Percentiles rank a stretch among this genome's conserved stretches.
phyloP scores from a whole-genome alignment of 495 filamentous ascomycete species.

The Penicillium salamii region DNA sequence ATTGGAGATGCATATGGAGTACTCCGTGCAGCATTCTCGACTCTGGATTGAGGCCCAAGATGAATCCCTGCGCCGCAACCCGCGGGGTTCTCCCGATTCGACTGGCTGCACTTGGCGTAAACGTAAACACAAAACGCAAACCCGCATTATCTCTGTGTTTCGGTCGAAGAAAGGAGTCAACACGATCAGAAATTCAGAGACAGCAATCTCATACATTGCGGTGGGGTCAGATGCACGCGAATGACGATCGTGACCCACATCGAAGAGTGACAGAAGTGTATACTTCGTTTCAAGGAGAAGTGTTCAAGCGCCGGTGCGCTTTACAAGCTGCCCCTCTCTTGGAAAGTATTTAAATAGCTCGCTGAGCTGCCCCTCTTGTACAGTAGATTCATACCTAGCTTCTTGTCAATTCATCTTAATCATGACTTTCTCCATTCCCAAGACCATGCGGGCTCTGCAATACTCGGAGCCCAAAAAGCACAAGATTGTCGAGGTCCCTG shows the following conservation, averaged over 20 bases:
- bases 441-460: constrained; percentile 61
- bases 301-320: neutral
- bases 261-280: neutral
- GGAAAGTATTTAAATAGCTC: neutral
- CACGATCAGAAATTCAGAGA: neutral
- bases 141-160: neutral
- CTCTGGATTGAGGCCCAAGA: neutral
- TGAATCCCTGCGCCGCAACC: neutral
- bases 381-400: neutral
- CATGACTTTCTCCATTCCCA: constrained; percentile 38
- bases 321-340: constrained; percentile 3
- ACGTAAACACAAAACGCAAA: neutral
- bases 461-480: constrained; percentile 61
- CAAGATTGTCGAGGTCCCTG: constrained; percentile 56
- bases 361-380: constrained; percentile 6
- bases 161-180: neutral
- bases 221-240: constrained; percentile 2
- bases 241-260: constrained; percentile 7
- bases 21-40: too few relatives aligned
- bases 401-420: neutral
- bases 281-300: constrained; percentile 1
- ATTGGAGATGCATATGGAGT: neutral
- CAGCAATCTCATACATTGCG: neutral
- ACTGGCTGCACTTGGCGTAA: constrained; percentile 1
- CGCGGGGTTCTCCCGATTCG: constrained; percentile 1